These are phyloP conservation scores for Dendrobium huoshanense DNA, from an alignment of 106 monocot species.

Conservation along the genomic window DNA sequence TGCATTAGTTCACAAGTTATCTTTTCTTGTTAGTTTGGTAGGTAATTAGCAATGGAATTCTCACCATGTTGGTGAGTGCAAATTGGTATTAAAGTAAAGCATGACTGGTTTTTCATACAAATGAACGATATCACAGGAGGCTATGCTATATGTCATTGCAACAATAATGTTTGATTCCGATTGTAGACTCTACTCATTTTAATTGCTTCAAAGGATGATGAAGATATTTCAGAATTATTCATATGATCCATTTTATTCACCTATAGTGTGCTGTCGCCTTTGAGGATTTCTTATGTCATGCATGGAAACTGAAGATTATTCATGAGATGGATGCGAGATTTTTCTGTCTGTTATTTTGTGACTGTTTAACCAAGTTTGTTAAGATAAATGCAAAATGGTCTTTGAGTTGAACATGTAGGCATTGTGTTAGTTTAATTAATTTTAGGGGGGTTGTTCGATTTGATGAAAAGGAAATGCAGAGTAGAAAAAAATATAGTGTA, in stretches of 20 bases:
- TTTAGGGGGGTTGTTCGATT: neutral
- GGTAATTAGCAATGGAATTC: no score
- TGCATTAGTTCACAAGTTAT: no score
- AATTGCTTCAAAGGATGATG: neutral
- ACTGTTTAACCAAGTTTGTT: neutral
- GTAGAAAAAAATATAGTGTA: no score
- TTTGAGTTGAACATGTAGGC: neutral
- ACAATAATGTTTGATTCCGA: no score
- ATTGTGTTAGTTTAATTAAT: neutral
- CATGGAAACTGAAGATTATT: neutral
- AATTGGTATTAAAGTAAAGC: neutral
- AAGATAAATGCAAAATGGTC: neutral
- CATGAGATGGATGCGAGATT: neutral
- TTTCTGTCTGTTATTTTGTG: neutral
- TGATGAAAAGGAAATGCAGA: no score
- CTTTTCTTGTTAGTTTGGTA: no score
- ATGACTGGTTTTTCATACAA: neutral
- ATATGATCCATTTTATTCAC: neutral
- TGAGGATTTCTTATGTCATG: neutral
- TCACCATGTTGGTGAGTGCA: neutral
- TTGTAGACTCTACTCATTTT: neutral
- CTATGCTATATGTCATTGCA: no score
- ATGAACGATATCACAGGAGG: neutral
- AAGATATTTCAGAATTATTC: neutral
- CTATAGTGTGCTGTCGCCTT: neutral